Evolutionary conservation across 805 yeast species (phyloP), one percentile per base, ranked within the genome.

Genomic region (Myxozyma sirexii): DNA sequence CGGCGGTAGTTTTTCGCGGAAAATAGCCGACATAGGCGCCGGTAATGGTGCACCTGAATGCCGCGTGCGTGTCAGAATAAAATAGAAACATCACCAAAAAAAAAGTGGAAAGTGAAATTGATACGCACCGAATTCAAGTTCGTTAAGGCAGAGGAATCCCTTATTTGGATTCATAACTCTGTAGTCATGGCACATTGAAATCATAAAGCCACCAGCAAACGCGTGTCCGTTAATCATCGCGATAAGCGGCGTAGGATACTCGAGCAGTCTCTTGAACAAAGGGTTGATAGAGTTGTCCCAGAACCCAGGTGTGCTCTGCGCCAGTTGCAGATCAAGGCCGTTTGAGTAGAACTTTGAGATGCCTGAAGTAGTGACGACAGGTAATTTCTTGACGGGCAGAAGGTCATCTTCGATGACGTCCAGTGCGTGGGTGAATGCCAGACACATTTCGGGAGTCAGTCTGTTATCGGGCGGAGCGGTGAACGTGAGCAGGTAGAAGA

Each of bases 201-300:
- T 54, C 69, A 74, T 70, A 61, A 75, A 74, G 2, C 77, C 78
- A 3, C 76, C 78, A 1, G 78, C 78, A 67, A 75, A 75, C 10
- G 75, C 76, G 58, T 75, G 78, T 45, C 78, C 78, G 56, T 75
- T 75, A 38, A 75, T 67, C 52, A 68, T 58, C 5, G 78, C 78
- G 26, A 75, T 69, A 17, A 77, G 74, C 13, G 78, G 78, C 69
- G 74, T 71, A 19, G 78, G 78, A 62, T 71, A 75, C 64, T 71
- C 72, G 41, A 76, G 63, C 26, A 72, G 58, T 17, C 69, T 68
- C 37, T 72, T 66, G 71, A 73, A 69, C 43, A 73, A 59, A 27
- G 73, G 70, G 59, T 70, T 74, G 62, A 71, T 70, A 31, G 58
- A 45, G 35, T 71, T 66, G 35, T 63, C 69, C 63, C 73, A 75